These are phyloP conservation scores for Yamadazyma siamensis DNA, from an alignment of 1,139 yeast genomes.

Conservation along the genomic window DNA sequence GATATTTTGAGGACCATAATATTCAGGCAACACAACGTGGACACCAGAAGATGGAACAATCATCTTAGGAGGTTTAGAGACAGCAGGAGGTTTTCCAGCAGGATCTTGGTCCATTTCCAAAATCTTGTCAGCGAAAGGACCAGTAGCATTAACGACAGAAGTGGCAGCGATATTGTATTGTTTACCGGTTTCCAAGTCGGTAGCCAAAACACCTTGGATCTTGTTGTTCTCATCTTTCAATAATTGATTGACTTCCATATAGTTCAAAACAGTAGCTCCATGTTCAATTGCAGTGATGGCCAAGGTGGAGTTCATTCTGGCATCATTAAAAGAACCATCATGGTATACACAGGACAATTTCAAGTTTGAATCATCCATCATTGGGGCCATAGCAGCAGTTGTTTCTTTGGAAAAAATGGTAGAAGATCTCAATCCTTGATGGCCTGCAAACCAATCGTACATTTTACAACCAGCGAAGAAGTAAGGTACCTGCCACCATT, in stretches of 20 bases:
- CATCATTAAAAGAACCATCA: conserved; percentile 92
- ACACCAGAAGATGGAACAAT: conserved; percentile 96
- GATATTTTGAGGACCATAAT: conserved; percentile 82
- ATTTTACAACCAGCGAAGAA: conserved; percentile 88
- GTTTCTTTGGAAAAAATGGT: conserved; percentile 67
- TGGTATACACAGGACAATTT: conserved; percentile 93
- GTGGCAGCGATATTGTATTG: conserved; percentile 61
- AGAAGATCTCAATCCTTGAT: conserved; percentile 77
- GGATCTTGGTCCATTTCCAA: conserved; percentile 83
- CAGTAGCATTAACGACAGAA: conserved; percentile 87
- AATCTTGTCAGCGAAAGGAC: conserved; percentile 84
- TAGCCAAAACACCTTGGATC: conserved; percentile 72
- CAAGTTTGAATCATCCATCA: conserved; percentile 74
- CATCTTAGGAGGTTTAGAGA: conserved; percentile 57
- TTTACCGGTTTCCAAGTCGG: conserved; percentile 71
- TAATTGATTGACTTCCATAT: conserved; percentile 75
- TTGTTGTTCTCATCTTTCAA: conserved; percentile 59
- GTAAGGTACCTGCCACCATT: conserved; percentile 95
- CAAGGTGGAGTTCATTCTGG: conserved; percentile 84
- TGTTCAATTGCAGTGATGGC: conserved; percentile 82
- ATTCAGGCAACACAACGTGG: conserved; percentile 88
- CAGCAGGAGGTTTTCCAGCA: conserved; percentile 58
- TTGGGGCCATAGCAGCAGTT: conserved; percentile 80
- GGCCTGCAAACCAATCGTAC: conserved; percentile 92
- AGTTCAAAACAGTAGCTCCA: conserved; percentile 90